Conservation (phyloP, 148 eudicot species). For the Vaccinium macrocarpon region DNA sequence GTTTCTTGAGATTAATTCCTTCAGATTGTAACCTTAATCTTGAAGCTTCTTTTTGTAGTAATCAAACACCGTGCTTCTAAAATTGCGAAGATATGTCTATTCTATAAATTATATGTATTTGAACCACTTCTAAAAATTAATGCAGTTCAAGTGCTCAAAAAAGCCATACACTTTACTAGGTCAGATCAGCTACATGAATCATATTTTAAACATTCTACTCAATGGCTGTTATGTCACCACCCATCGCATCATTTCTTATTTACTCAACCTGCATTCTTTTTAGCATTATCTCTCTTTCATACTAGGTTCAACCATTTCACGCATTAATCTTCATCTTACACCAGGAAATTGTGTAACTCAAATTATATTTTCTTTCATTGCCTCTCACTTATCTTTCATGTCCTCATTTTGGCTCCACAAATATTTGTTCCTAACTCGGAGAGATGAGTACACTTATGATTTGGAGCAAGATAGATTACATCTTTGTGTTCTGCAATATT, state of each 20-base stretch:
- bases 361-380: not conserved
- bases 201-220: not conserved
- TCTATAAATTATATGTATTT: not conserved
- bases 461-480: no score
- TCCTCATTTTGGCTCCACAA: not conserved
- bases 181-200: not conserved
- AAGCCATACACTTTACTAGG: not conserved
- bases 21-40: not conserved
- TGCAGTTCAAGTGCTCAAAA: not conserved
- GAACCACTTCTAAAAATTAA: not conserved
- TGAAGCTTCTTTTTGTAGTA: no score
- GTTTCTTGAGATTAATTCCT: slow-evolving; percentile 9
- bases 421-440: not conserved
- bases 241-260: not conserved
- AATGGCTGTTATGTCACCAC: not conserved
- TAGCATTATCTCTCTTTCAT: not conserved
- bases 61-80: no score
- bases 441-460: no score
- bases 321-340: not conserved
- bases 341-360: not conserved
- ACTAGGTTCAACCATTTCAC: not conserved
- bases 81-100: not conserved
- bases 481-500: no score
- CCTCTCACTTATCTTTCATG: not conserved
- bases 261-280: not conserved